Conservation (phyloP, 176 grass and related monocot genomes). For the Musa itinerans region DNA sequence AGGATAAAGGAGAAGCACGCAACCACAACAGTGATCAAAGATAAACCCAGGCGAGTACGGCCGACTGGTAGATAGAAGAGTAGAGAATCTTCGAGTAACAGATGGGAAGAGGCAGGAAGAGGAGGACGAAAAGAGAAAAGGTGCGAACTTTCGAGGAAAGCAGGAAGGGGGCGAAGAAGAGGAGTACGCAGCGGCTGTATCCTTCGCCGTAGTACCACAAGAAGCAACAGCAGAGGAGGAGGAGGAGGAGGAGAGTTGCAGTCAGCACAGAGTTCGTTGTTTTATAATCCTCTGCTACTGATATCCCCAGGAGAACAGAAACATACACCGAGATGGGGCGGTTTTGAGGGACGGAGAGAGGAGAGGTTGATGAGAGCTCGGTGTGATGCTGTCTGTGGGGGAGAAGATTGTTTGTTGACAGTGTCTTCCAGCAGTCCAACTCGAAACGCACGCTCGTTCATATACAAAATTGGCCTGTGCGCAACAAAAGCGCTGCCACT, state of each 20-base stretch:
- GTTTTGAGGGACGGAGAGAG: background rate
- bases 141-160: slow-evolving; percentile 20
- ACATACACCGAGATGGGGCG: background rate
- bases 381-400: background rate
- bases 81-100: slow-evolving; percentile 7
- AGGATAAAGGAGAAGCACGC: slow-evolving; percentile 1
- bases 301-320: background rate
- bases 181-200: background rate
- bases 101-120: background rate
- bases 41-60: background rate
- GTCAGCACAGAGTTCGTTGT: background rate
- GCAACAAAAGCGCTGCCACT: background rate
- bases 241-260: background rate
- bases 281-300: background rate
- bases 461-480: background rate
- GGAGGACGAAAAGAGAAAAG: background rate
- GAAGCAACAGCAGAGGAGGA: background rate
- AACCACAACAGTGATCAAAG: slow-evolving; percentile 1
- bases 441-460: slow-evolving; percentile 1
- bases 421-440: background rate
- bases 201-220: background rate
- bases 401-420: background rate
- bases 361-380: background rate
- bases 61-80: background rate
- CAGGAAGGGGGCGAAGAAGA: background rate